Base-by-base conservation (phyloP, 179 eudicot species). In the Vitellaria paradoxa region DNA sequence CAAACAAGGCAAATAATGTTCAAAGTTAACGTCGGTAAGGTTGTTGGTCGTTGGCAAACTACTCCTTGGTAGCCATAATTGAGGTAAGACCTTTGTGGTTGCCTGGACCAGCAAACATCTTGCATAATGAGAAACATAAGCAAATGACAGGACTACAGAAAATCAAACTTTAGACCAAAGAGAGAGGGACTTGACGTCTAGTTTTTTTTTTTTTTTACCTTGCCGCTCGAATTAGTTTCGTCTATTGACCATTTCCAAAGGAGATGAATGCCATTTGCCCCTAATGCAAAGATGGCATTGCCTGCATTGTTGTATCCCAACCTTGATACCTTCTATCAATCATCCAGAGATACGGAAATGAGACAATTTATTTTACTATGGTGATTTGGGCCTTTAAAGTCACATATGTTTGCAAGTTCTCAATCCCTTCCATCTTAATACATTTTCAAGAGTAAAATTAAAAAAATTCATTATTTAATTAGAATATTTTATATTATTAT, bases 1-100 rank as follows among this genome's bases (percentile, higher is more conserved):
- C 84, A 92, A 86, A 82, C 97, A 92, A 50, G 93, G 85, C 8
- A 83, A 87, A 50, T 80, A 84, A 66, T 87, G 84, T 80, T 84
- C 88, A 15, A 84, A 82, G 69, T 83, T 87, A 59, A 85, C 86
- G 37, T 74, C 90, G 23, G 86, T 72, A 52, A 86, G 61, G 76
- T 91, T 91, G 64, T 91, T 92, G 49, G 87, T 89, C 97, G 89
- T 92, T 56, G 89, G 55, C 21, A 84, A 78, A 42, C 97, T 91
- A 81, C 88, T 90, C 52, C 81, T 69, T 30, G 95, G 92, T 81
- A 86, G 89, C 93, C 94, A 89, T 65, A 89, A 81, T 73, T 84
- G 88, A 56, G 97, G 97, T 37, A 78, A 49, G 80, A 78, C 66
- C 80, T 87, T 89, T 40, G 93, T 86, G 42, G 90, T 92, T 30